A percentile compares a stretch with the other conserved stretches of the same genome.
phyloP scores from a whole-genome alignment of 2,329 filamentous ascomycete genomes.

The Cryphonectria naterciae region DNA sequence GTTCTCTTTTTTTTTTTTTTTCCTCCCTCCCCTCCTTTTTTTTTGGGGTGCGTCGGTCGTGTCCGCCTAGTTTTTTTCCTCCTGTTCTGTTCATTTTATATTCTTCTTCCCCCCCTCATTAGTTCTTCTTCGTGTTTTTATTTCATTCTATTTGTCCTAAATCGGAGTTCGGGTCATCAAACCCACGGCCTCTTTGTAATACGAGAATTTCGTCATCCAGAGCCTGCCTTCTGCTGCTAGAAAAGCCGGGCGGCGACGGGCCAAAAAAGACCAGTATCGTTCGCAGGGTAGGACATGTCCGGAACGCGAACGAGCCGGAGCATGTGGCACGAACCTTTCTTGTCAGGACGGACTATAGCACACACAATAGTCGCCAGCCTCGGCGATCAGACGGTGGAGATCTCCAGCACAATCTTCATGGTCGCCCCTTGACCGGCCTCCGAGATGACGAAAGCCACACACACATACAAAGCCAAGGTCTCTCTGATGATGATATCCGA shows the following conservation, averaged over 20 bases:
- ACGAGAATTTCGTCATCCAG: not conserved
- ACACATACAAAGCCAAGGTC: not conserved
- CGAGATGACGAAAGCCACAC: slow-evolving; percentile 1
- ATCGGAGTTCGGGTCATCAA: not conserved
- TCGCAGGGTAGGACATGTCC: not conserved
- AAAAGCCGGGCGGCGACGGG: not conserved
- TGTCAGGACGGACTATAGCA: not conserved
- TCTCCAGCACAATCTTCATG: not conserved
- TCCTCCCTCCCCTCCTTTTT: not conserved
- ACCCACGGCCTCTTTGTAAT: not conserved
- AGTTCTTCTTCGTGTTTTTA: not conserved
- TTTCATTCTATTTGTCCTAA: not conserved
- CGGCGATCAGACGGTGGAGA: slow-evolving; percentile 2
- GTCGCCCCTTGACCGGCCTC: not conserved
- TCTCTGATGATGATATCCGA: not conserved
- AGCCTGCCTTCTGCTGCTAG: not conserved
- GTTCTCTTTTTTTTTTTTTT: not conserved
- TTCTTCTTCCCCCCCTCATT: not conserved
- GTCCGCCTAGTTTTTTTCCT: too few species aligned
- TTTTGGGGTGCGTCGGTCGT: too few species aligned
- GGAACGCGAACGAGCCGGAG: not conserved
- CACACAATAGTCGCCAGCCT: not conserved
- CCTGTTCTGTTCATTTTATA: too few species aligned
- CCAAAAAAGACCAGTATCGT: not conserved
- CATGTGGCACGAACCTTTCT: not conserved